A percentile compares a stretch with the other conserved stretches of the same genome.
Conservation (phyloP, 2,329 filamentous ascomycete genomes). For the Diaporthe ilicicola region DNA sequence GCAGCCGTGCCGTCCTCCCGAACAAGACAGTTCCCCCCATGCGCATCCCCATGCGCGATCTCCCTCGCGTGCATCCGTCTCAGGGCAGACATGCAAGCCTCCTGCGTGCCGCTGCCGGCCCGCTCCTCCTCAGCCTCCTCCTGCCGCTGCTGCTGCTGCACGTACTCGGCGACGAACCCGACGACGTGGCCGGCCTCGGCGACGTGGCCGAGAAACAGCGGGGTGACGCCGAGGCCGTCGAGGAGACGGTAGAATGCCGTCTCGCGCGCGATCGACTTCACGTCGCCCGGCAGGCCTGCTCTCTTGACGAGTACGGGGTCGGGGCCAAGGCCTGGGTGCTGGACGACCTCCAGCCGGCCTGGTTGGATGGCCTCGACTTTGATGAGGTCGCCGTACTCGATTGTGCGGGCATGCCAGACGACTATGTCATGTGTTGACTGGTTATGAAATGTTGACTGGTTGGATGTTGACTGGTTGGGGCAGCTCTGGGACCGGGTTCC, state of each 20-base stretch:
- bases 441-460: not conserved
- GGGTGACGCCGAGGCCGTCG: slow-evolving; percentile 14
- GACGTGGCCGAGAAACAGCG: slow-evolving; percentile 32
- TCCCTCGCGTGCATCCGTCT: slow-evolving; percentile 28
- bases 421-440: no score
- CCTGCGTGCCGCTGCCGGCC: not conserved
- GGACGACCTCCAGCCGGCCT: slow-evolving; percentile 30
- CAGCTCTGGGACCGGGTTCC: no score
- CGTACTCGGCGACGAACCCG: slow-evolving; percentile 33
- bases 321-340: slow-evolving; percentile 23
- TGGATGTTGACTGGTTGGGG: no score
- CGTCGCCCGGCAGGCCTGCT: not conserved
- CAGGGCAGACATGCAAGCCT: slow-evolving; percentile 29
- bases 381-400: slow-evolving; percentile 20
- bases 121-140: no score
- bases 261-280: slow-evolving; percentile 24
- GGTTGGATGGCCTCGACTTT: slow-evolving; percentile 25
- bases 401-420: slow-evolving; percentile 25
- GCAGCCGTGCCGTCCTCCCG: slow-evolving; percentile 28
- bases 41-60: slow-evolving; percentile 34
- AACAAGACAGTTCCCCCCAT: slow-evolving; percentile 35
- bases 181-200: not conserved
- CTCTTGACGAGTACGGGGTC: slow-evolving; percentile 29
- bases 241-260: slow-evolving; percentile 29
- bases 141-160: not conserved